phyloP scores from a whole-genome alignment of 2,329 filamentous ascomycete genomes.

The Periconia sp. region DNA sequence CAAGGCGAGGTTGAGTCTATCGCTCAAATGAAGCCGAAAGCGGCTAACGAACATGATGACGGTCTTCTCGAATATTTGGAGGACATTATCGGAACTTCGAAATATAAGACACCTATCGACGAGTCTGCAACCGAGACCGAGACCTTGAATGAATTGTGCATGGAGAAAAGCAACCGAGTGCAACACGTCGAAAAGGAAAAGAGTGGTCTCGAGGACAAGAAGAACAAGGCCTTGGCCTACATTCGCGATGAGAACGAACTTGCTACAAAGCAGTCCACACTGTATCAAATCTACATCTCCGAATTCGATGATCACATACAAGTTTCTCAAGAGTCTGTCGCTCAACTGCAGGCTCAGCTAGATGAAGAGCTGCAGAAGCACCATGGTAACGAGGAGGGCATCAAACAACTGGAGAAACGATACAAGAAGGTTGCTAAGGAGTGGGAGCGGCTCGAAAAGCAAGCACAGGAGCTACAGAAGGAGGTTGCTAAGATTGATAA shows the following conservation, averaged over 20 bases:
- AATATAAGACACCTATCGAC: constrained; percentile 97
- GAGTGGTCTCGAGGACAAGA: constrained; percentile 91
- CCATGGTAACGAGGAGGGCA: constrained; percentile 84
- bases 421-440: constrained; percentile 85
- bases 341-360: constrained; percentile 86
- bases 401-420: constrained; percentile 85
- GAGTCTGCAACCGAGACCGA: constrained; percentile 91
- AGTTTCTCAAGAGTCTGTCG: constrained; percentile 87
- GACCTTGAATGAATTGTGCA: constrained; percentile 88
- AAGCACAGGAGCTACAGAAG: constrained; percentile 78
- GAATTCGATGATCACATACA: constrained; percentile 88
- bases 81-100: constrained; percentile 98
- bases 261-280: constrained; percentile 82
- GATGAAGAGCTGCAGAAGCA: constrained; percentile 91
- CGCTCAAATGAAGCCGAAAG: constrained; percentile 98
- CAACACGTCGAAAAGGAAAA: constrained; percentile 99
- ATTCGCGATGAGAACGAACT: constrained; percentile 94
- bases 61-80: constrained; percentile 95
- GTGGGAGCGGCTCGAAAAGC: constrained; percentile 81
- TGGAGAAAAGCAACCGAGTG: constrained; percentile 93
- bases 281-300: constrained; percentile 90
- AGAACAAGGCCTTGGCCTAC: constrained; percentile 88
- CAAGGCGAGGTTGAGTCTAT: constrained; percentile 99
- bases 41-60: constrained; percentile 92
- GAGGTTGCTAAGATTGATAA: constrained; percentile 94